Conservation (phyloP, 225 moss, liverwort and hornwort genomes). For the Marchantia paleacea region DNA sequence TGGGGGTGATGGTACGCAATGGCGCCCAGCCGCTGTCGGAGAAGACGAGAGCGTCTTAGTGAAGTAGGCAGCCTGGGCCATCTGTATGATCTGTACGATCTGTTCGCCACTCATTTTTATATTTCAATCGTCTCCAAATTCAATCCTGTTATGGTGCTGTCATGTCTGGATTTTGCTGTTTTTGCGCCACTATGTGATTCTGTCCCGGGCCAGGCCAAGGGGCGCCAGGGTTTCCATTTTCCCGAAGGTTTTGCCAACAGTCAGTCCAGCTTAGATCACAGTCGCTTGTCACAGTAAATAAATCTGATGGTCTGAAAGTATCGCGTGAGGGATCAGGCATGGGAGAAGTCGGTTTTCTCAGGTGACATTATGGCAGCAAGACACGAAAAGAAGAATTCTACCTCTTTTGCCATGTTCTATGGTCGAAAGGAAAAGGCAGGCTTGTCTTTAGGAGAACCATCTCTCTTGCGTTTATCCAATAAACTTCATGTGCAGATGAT, state of each 20-base stretch:
- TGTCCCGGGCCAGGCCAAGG: neutral
- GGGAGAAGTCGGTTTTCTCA: neutral
- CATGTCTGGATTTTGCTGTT: neutral
- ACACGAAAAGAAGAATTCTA: neutral
- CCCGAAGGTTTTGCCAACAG: neutral
- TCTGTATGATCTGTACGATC: neutral
- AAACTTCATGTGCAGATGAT: too few relatives aligned
- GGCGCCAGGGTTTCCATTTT: neutral
- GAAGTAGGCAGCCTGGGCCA: neutral
- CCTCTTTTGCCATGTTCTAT: neutral
- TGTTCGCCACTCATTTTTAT: neutral
- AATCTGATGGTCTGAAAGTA: neutral
- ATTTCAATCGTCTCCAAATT: neutral
- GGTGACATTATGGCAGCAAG: neutral
- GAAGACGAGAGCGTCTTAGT: conserved; percentile 17
- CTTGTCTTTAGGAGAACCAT: neutral
- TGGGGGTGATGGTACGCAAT: conserved; percentile 91
- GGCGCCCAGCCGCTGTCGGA: conserved; percentile 58
- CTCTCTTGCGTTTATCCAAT: neutral
- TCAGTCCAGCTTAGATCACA: neutral
- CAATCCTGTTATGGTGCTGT: neutral
- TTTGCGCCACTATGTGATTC: neutral
- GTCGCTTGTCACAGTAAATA: neutral
- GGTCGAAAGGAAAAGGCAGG: neutral
- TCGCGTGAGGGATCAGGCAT: neutral